A percentile compares a stretch with the other conserved stretches of the same genome.
phyloP scores from a whole-genome alignment of 2,329 filamentous ascomycete species.

The Botrytis medusae region DNA sequence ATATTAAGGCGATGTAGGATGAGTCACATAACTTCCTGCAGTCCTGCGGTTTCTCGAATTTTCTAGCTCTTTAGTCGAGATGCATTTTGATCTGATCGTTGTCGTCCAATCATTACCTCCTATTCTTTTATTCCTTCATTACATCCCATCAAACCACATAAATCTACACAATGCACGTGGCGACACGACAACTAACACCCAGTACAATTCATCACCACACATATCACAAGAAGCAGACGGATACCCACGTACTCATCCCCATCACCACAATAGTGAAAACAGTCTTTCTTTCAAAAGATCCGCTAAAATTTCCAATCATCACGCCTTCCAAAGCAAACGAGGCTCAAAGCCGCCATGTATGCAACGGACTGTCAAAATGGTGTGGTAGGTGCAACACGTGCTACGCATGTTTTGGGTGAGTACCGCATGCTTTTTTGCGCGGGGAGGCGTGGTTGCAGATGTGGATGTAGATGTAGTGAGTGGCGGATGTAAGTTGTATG shows the following conservation, averaged over 20 bases:
- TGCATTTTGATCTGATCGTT: neutral
- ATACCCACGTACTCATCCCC: neutral
- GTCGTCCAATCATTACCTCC: neutral
- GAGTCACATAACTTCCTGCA: neutral
- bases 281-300: neutral
- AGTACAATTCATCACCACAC: neutral
- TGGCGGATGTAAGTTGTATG: neutral
- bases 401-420: neutral
- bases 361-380: neutral
- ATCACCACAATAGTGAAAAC: neutral
- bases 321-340: neutral
- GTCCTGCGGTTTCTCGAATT: neutral
- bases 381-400: neutral
- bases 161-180: neutral
- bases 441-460: neutral
- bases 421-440: neutral
- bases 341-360: neutral
- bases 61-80: neutral
- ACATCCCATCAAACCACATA: neutral
- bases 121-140: neutral
- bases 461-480: neutral
- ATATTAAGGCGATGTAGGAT: neutral
- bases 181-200: neutral
- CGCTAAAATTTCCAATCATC: neutral
- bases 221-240: neutral